These are phyloP conservation scores for Parascedosporium putredinis DNA, from an alignment of 2,329 filamentous ascomycete species.

Conservation along the genomic window DNA sequence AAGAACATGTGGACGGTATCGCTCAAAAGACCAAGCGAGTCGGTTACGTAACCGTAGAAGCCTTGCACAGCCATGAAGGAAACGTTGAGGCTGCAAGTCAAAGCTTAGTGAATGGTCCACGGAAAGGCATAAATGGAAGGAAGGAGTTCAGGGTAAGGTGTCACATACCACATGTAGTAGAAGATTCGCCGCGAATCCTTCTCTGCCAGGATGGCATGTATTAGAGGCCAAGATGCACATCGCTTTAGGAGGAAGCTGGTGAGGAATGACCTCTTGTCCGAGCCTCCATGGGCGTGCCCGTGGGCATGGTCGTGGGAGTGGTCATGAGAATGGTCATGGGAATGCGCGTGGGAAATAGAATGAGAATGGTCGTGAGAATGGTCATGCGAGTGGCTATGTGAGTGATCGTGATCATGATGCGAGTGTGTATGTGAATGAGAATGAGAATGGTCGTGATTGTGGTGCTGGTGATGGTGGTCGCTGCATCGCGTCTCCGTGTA, in stretches of 20 bases:
- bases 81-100: slow-evolving; percentile 64
- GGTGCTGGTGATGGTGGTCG: slow-evolving; percentile 20
- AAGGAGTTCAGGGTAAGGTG: slow-evolving; percentile 10
- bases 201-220: slow-evolving; percentile 79
- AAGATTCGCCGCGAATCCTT: slow-evolving; percentile 92
- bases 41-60: slow-evolving; percentile 86
- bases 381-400: slow-evolving; percentile 14
- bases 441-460: slow-evolving; percentile 19
- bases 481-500: slow-evolving; percentile 21
- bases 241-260: slow-evolving; percentile 63
- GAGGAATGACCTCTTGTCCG: slow-evolving; percentile 42
- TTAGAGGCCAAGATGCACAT: slow-evolving; percentile 61
- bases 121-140: not conserved
- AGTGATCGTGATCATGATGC: slow-evolving; percentile 15
- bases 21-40: slow-evolving; percentile 87
- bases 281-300: slow-evolving; percentile 18
- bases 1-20: slow-evolving; percentile 99
- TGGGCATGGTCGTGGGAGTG: slow-evolving; percentile 16
- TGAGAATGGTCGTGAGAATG: slow-evolving; percentile 10
- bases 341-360: slow-evolving; percentile 14
- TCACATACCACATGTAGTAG: slow-evolving; percentile 86
- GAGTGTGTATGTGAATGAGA: slow-evolving; percentile 10
- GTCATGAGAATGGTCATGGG: slow-evolving; percentile 16
- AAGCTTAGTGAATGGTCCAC: not conserved
- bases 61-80: slow-evolving; percentile 90